Evolutionary conservation across 164 flowering plant species (phyloP).

Genomic region (Tinospora cordifolia): DNA sequence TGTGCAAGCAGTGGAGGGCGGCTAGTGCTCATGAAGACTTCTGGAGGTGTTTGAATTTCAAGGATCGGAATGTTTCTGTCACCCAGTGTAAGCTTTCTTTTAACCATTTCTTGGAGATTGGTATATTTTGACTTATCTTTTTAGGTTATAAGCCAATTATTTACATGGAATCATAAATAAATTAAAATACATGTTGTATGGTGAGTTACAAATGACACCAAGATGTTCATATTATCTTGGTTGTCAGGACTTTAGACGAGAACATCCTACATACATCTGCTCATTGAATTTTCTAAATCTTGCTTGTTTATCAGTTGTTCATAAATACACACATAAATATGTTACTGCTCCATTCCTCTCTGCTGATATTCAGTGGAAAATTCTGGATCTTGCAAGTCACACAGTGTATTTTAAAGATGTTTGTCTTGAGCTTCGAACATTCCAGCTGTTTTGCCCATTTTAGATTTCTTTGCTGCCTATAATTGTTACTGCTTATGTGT

Average conservation of each 20-base stretch:
- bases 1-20: slow-evolving; percentile 90
- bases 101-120: neutral
- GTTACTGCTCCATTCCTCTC: neutral
- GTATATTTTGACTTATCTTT: neutral
- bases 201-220: neutral
- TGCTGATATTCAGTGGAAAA: neutral
- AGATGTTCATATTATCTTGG: neutral
- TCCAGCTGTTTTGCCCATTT: neutral
- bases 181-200: neutral
- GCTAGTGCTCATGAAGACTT: slow-evolving; percentile 96
- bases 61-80: slow-evolving; percentile 54
- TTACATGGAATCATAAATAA: neutral
- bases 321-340: neutral
- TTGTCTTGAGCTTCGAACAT: neutral
- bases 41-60: slow-evolving; percentile 84
- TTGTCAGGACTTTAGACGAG: neutral
- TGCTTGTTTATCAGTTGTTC: neutral
- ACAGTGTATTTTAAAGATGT: neutral
- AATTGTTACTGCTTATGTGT: neutral
- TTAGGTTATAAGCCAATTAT: neutral
- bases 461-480: neutral
- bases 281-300: neutral
- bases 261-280: neutral
- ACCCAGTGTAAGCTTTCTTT: slow-evolving; percentile 57
- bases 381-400: neutral